Evolutionary conservation across 2,329 filamentous ascomycete genomes (phyloP).

Genomic region (Colletotrichum lini): DNA sequence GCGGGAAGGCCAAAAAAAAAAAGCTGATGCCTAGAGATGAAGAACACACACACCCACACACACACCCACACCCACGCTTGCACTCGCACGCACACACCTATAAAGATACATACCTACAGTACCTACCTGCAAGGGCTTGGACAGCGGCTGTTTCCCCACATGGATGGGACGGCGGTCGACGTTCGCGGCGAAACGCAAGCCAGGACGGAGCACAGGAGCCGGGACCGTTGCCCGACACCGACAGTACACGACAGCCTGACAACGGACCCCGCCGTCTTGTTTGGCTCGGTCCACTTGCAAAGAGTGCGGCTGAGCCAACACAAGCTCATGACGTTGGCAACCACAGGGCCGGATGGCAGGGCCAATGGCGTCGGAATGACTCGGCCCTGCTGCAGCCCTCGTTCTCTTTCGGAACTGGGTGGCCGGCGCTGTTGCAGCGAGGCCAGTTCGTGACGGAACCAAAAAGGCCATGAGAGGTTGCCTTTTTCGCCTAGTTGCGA

Average conservation of each 20-base stretch:
- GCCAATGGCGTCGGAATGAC: conserved; percentile 29
- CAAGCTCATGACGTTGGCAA: conserved; percentile 37
- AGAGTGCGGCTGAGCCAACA: conserved; percentile 34
- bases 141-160: conserved; percentile 27
- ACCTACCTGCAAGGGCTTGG: conserved; percentile 10
- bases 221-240: conserved; percentile 30
- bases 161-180: conserved; percentile 11
- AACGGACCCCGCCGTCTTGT: conserved; percentile 3
- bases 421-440: conserved; percentile 26
- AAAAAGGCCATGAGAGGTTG: conserved; percentile 19
- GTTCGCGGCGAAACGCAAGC: conserved; percentile 21
- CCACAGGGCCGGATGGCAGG: conserved; percentile 12
- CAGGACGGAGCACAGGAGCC: conserved; percentile 23
- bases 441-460: conserved; percentile 5
- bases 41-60: not conserved
- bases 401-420: conserved; percentile 34
- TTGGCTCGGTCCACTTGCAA: conserved; percentile 27
- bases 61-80: not conserved
- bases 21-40: conserved; percentile 15
- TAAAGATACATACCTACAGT: no score
- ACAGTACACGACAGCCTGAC: conserved; percentile 10
- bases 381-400: conserved; percentile 30
- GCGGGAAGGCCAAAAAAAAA: not conserved
- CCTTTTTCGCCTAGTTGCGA: conserved; percentile 23
- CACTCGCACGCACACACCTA: not conserved